phyloP scores from a whole-genome alignment of 805 yeast species.

The Teunomyces kruisii region DNA sequence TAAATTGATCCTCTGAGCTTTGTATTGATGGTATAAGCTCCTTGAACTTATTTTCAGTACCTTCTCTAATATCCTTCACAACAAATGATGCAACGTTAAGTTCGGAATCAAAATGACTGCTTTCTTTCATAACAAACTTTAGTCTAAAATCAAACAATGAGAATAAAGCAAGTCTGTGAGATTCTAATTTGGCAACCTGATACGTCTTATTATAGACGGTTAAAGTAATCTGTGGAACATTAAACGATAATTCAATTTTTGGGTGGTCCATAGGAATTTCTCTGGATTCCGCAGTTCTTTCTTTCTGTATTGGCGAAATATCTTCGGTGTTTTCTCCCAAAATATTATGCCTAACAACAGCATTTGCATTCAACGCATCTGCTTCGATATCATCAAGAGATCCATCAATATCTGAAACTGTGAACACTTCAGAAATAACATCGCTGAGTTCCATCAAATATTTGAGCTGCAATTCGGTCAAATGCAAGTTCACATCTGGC shows the following conservation, averaged over 20 bases:
- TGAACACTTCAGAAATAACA: constrained; percentile 56
- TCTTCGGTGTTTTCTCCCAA: neutral
- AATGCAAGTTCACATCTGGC: constrained; percentile 58
- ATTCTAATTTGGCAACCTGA: constrained; percentile 29
- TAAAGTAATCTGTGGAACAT: constrained; percentile 62
- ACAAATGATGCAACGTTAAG: constrained; percentile 70
- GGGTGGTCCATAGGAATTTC: constrained; percentile 22
- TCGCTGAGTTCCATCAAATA: constrained; percentile 56
- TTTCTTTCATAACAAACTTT: constrained; percentile 49
- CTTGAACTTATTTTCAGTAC: constrained; percentile 66
- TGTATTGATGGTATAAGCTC: constrained; percentile 74
- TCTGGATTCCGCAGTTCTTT: neutral
- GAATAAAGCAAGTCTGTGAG: constrained; percentile 32
- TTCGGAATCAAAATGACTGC: constrained; percentile 58
- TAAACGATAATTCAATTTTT: constrained; percentile 50
- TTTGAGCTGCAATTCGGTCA: constrained; percentile 72
- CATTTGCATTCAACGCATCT: constrained; percentile 68
- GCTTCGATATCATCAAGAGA: constrained; percentile 52
- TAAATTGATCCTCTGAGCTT: constrained; percentile 68
- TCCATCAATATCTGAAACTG: constrained; percentile 36
- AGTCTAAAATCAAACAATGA: constrained; percentile 60
- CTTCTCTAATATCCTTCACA: constrained; percentile 69
- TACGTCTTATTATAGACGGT: constrained; percentile 57
- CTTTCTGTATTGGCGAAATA: neutral
- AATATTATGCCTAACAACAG: constrained; percentile 31